Evolutionary conservation across 805 yeast species (phyloP), one percentile per base, ranked within the genome.

Genomic region (Zygoascus ofunaensis): DNA sequence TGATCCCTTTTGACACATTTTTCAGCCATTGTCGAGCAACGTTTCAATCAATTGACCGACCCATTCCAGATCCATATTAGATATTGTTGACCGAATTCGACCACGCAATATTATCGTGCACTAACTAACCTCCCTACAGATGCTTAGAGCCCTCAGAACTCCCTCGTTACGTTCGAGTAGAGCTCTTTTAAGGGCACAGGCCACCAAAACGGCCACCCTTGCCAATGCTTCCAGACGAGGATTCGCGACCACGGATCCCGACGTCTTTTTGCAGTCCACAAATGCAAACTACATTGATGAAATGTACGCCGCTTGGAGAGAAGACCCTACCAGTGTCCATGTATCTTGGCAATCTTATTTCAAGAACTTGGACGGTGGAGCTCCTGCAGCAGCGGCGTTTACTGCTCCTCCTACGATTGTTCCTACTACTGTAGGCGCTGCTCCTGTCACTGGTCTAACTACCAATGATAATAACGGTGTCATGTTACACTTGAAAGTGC

Each of bases 331-430:
- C 37, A 79, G 90, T 44, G 99, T 92, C 36, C 99, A 92, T 65
- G 81, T 80, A 34, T 89, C 97, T 20, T 92, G 99, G 99, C 82
- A 87, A 58, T 59, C 95, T 5, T 92, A 92, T 70, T 92, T 92
- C 76, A 82, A 82, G 68, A 90, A 90, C 73, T 71, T 92, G 66
- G 87, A 82, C 53, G 71, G 79, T 49, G 79, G 79, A 45, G 71
- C 71, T 37, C 76, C 79, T 21, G 77, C 94, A 18, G 63, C 87
- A 0, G 64, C 72, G 46, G 96, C 97, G 2, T 92, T 80, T 65
- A 65, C 69, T 48, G 90, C 97, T 20, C 98, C 99, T 17, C 98
- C 99, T 50, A 82, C 90, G 21, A 63, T 89, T 47, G 79, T 84
- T 18, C 92, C 95, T 44, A 72, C 80, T 30, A 86, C 92, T 23